Conservation (phyloP, 2,329 filamentous ascomycete species). For the Penicillium sp. region DNA sequence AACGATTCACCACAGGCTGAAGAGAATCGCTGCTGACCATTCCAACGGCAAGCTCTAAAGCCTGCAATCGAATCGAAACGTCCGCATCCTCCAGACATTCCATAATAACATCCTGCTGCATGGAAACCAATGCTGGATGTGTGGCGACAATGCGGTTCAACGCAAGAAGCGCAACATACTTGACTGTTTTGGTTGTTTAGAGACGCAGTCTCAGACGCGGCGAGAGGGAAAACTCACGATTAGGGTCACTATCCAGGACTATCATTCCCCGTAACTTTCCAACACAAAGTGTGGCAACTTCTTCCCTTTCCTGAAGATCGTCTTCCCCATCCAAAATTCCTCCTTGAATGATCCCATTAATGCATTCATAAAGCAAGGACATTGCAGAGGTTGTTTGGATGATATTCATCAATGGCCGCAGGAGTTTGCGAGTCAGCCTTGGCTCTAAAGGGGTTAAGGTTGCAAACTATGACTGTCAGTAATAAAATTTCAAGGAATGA, state of each 20-base stretch:
- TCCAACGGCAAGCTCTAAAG: conserved; percentile 82
- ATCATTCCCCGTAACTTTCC: conserved; percentile 92
- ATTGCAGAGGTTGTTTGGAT: conserved; percentile 94
- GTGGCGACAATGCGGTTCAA: conserved; percentile 92
- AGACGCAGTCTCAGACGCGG: neutral
- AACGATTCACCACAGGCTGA: conserved; percentile 73
- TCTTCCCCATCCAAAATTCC: conserved; percentile 83
- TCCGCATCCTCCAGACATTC: conserved; percentile 94
- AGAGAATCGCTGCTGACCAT: conserved; percentile 91
- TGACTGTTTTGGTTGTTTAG: conserved; percentile 56
- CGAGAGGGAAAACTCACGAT: conserved; percentile 59
- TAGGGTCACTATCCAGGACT: conserved; percentile 86
- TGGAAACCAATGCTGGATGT: conserved; percentile 80
- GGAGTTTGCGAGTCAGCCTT: conserved; percentile 80
- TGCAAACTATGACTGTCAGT: conserved; percentile 65
- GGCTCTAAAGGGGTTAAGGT: conserved; percentile 90
- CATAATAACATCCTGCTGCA: conserved; percentile 94
- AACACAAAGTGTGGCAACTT: conserved; percentile 88
- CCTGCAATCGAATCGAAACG: conserved; percentile 90
- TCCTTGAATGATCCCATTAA: conserved; percentile 96
- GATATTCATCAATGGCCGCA: conserved; percentile 85
- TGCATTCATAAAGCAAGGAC: conserved; percentile 97
- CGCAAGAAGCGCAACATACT: conserved; percentile 92
- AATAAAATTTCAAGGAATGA: neutral
- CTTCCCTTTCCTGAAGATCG: conserved; percentile 75